Evolutionary conservation across 2,329 filamentous ascomycete species (phyloP).

Genomic region (Pseudonectria buxi): DNA sequence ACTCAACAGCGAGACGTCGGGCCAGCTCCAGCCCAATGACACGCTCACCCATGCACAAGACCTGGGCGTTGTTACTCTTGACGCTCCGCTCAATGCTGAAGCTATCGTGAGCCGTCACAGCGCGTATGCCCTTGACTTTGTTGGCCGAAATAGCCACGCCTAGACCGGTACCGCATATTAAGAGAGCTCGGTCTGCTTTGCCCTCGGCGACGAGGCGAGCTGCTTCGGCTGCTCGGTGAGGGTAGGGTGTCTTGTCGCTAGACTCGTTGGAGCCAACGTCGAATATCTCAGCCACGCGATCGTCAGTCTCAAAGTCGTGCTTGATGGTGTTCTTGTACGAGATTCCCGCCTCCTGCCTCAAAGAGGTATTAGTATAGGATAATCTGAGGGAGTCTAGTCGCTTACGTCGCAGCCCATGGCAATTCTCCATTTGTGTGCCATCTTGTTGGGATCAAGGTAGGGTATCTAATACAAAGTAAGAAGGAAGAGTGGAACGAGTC

Average conservation of each 20-base stretch:
- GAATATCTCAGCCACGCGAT: constrained; percentile 58
- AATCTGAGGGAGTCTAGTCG: constrained; percentile 2
- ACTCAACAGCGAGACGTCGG: constrained; percentile 69
- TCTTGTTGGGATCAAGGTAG: constrained; percentile 20
- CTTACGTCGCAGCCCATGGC: constrained; percentile 49
- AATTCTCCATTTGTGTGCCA: constrained; percentile 45
- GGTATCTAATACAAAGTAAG: constrained; percentile 1
- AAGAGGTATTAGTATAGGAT: not conserved
- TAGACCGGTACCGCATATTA: constrained; percentile 81
- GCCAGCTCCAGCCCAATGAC: constrained; percentile 78
- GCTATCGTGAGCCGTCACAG: constrained; percentile 84
- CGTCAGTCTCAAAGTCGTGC: constrained; percentile 59
- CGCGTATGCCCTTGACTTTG: constrained; percentile 76
- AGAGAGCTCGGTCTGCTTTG: constrained; percentile 66
- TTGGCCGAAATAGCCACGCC: constrained; percentile 86
- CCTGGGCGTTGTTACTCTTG: constrained; percentile 79
- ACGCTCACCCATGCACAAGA: constrained; percentile 78
- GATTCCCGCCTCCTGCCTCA: constrained; percentile 59
- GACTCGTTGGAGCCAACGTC: constrained; percentile 66
- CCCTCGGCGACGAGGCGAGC: constrained; percentile 56
- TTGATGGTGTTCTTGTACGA: constrained; percentile 75
- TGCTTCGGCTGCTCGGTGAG: constrained; percentile 68
- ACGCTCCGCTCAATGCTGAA: constrained; percentile 78
- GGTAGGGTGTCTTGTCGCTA: constrained; percentile 74
- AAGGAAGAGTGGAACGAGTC: not conserved